Conservation (phyloP, 306 rosid species). For the Castanea crenata region DNA sequence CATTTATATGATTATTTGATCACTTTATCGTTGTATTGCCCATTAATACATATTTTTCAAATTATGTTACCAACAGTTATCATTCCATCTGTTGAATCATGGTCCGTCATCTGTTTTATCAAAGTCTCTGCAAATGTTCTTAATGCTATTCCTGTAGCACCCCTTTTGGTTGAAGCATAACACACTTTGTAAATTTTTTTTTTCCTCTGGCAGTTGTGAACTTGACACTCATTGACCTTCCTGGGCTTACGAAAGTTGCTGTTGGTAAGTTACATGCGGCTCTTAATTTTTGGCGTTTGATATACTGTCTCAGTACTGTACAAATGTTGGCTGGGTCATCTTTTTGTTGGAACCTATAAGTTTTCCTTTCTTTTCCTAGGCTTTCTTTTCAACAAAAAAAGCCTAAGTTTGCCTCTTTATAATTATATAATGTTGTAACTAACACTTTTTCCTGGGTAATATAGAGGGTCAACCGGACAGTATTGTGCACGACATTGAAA, state of each 20-base stretch:
- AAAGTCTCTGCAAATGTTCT: no score
- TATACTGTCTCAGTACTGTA: not conserved
- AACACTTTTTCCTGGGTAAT: slow-evolving; percentile 29
- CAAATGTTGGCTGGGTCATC: slow-evolving; percentile 4
- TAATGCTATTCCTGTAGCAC: no score
- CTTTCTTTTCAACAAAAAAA: not conserved
- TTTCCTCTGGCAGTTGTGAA: slow-evolving; percentile 75
- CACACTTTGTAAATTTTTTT: slow-evolving; percentile 7
- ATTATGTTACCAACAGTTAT: no score
- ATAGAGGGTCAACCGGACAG: slow-evolving; percentile 98
- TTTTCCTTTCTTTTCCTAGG: not conserved
- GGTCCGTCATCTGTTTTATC: no score
- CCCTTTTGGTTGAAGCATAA: not conserved
- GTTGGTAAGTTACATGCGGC: slow-evolving; percentile 60
- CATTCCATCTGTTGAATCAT: no score
- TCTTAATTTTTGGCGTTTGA: slow-evolving; percentile 8
- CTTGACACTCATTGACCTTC: slow-evolving; percentile 94
- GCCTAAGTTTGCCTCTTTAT: not conserved
- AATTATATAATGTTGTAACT: not conserved
- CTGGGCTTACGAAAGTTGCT: slow-evolving; percentile 95
- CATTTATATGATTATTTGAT: no score
- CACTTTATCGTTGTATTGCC: no score
- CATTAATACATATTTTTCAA: no score
- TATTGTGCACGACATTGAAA: slow-evolving; percentile 85
- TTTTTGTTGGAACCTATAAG: not conserved